These are phyloP conservation scores for Aspergillus sp. DNA, from an alignment of 2,329 filamentous ascomycete genomes.

Conservation along the genomic window DNA sequence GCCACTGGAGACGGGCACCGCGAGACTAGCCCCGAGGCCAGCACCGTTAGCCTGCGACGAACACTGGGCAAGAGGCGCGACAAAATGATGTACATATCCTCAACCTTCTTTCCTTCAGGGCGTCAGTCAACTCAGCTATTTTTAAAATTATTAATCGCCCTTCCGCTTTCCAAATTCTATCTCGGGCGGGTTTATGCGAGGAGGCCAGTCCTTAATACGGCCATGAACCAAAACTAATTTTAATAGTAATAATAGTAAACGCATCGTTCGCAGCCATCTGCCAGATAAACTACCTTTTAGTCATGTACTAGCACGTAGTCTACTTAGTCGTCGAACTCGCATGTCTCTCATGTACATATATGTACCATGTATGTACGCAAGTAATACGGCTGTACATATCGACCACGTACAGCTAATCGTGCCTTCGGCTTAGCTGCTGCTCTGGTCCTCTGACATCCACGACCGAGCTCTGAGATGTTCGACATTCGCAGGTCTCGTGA, in stretches of 20 bases:
- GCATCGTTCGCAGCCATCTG: background rate
- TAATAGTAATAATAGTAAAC: background rate
- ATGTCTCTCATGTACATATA: background rate
- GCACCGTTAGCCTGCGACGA: background rate
- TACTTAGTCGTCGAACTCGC: too few species aligned
- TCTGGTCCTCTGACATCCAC: background rate
- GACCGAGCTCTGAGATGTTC: background rate
- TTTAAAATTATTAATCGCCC: background rate
- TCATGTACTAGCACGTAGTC: background rate
- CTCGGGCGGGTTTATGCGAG: background rate
- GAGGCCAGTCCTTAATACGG: background rate
- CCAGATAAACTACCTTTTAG: background rate
- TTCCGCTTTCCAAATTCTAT: background rate
- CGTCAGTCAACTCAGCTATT: background rate
- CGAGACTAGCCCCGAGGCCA: background rate
- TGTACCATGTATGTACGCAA: background rate
- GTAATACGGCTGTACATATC: background rate
- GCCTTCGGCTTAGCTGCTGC: background rate
- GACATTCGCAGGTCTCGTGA: conserved; percentile 4
- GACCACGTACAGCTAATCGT: background rate
- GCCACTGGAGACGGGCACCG: background rate
- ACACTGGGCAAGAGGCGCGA: background rate
- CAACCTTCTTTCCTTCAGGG: background rate
- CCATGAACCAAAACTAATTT: background rate
- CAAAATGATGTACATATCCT: background rate